Conservation (phyloP, 345 rosid genomes). For the Eucalyptus shirleyi region DNA sequence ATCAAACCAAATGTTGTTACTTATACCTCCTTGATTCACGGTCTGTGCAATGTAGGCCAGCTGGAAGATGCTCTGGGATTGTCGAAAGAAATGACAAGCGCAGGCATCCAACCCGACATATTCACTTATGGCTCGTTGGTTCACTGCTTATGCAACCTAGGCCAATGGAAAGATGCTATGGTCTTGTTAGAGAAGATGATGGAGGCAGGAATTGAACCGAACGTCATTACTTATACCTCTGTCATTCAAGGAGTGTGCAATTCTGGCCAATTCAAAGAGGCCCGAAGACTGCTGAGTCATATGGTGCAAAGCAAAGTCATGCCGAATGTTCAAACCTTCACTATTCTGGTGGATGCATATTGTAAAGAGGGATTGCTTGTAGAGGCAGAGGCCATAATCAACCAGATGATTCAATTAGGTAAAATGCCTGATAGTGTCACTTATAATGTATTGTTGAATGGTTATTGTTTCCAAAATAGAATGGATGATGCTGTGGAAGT, state of each 20-base stretch:
- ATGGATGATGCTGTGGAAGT: neutral
- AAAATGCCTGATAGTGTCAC: too few species aligned
- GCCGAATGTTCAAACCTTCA: neutral
- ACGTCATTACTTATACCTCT: too few species aligned
- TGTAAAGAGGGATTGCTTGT: neutral
- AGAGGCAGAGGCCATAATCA: neutral
- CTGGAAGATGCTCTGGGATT: neutral
- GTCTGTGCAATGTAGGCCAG: neutral
- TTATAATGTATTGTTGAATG: neutral
- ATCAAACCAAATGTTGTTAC: neutral
- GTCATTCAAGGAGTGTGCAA: too few species aligned
- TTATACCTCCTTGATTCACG: neutral
- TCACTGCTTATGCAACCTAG: too few species aligned
- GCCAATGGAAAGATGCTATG: too few species aligned
- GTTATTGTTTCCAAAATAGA: too few species aligned
- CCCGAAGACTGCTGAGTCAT: accelerated
- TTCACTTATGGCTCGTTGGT: too few species aligned
- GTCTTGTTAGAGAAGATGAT: too few species aligned
- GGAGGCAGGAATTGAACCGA: accelerated
- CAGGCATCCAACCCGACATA: too few species aligned
- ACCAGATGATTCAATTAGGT: neutral
- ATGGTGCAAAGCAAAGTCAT: too few species aligned
- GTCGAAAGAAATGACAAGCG: too few species aligned
- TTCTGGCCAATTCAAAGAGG: too few species aligned
- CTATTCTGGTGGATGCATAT: neutral